phyloP scores from a whole-genome alignment of 148 eudicot species.

The Polygonum aviculare region DNA sequence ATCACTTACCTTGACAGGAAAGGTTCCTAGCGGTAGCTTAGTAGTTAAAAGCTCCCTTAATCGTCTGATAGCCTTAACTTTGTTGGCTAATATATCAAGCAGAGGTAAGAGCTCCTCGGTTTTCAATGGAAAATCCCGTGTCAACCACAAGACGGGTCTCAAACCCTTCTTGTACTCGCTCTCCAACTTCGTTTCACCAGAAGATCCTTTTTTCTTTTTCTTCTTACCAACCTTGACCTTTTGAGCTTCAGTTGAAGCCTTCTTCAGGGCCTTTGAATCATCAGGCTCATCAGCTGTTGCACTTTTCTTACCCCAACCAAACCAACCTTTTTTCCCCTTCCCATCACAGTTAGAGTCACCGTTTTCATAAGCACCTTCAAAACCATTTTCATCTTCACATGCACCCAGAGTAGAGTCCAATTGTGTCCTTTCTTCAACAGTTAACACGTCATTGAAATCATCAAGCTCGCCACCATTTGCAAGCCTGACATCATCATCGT shows the following conservation, averaged over 20 bases:
- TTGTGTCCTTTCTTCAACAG: conserved; percentile 10
- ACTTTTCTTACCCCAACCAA: conserved; percentile 9
- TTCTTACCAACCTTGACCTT: conserved; percentile 20
- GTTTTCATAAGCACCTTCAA: background rate
- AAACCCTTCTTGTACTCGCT: conserved; percentile 59
- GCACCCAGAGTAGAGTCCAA: background rate
- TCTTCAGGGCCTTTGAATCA: conserved; percentile 29
- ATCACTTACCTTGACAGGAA: conserved; percentile 57
- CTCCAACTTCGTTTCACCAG: conserved; percentile 30
- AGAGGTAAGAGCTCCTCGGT: conserved; percentile 54
- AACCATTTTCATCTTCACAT: conserved; percentile 21
- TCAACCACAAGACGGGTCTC: conserved; percentile 59
- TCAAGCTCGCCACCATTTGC: conserved; percentile 6
- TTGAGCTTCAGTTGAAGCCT: conserved; percentile 1
- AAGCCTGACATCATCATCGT: background rate
- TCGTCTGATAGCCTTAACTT: conserved; percentile 56
- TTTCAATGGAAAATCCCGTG: conserved; percentile 42
- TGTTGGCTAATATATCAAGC: conserved; percentile 61
- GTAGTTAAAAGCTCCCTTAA: conserved; percentile 53
- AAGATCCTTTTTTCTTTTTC: conserved; percentile 17
- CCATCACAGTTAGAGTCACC: conserved; percentile 18
- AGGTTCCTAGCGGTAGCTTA: conserved; percentile 58
- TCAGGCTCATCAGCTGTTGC: conserved; percentile 27
- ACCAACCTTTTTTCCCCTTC: conserved; percentile 9
- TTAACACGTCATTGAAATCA: conserved; percentile 19